Conservation (phyloP, 805 yeast genomes). For the Kodamaea laetipori region DNA sequence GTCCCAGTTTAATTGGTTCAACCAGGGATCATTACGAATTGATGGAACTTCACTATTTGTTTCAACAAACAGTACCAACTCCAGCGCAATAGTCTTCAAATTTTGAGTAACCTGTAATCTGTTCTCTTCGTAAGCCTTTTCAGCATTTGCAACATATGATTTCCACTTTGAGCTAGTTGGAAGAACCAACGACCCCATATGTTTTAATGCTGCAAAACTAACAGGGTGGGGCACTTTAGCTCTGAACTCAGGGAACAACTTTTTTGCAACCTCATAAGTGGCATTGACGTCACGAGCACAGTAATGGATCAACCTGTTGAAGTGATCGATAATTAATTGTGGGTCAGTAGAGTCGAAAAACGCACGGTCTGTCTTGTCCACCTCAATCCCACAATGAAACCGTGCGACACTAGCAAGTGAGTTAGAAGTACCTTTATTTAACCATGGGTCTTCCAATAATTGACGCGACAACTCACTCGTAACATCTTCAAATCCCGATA, state of each 20-base stretch:
- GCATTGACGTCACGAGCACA: conserved; percentile 84
- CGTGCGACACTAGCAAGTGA: conserved; percentile 77
- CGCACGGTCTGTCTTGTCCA: conserved; percentile 72
- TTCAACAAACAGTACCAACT: conserved; percentile 48
- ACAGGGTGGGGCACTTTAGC: conserved; percentile 88
- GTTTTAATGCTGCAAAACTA: conserved; percentile 82
- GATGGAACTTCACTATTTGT: conserved; percentile 25
- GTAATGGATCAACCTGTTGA: conserved; percentile 66
- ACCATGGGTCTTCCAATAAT: conserved; percentile 77
- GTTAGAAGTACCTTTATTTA: conserved; percentile 71
- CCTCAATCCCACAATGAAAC: conserved; percentile 67
- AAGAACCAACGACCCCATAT: conserved; percentile 69
- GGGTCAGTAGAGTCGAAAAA: conserved; percentile 59
- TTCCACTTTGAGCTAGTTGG: conserved; percentile 81
- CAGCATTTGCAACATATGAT: conserved; percentile 68
- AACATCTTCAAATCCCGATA: conserved; percentile 19
- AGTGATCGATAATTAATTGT: conserved; percentile 53
- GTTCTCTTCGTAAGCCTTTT: conserved; percentile 61
- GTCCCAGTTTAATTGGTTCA: conserved; percentile 87
- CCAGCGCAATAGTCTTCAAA: conserved; percentile 60
- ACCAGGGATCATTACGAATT: conserved; percentile 72
- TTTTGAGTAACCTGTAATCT: conserved; percentile 57
- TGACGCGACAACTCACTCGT: conserved; percentile 23
- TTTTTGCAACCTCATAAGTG: conserved; percentile 68
- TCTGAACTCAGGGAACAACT: conserved; percentile 69